phyloP scores from a whole-genome alignment of 352 stramenopile species.

The Globisporangium uncinulatum region DNA sequence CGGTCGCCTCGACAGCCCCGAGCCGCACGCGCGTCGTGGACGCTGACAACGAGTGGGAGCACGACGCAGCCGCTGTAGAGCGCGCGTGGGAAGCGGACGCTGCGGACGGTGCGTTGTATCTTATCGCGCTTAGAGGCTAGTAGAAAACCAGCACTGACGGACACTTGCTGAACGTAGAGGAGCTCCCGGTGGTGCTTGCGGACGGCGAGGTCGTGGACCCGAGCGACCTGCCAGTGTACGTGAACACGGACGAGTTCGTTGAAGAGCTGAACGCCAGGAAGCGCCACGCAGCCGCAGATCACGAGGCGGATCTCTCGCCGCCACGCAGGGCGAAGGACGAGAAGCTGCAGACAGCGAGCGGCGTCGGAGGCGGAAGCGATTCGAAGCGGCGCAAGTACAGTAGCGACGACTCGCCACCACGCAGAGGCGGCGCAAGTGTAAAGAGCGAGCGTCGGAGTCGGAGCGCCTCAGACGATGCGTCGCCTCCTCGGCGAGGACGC shows the following conservation, averaged over 20 bases:
- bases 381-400: slow-evolving; percentile 4
- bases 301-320: slow-evolving; percentile 43
- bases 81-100: slow-evolving; percentile 58
- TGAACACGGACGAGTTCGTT: slow-evolving; percentile 63
- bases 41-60: slow-evolving; percentile 49
- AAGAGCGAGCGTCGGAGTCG: neutral
- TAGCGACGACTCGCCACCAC: slow-evolving; percentile 18
- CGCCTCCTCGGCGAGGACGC: slow-evolving; percentile 20
- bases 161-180: slow-evolving; percentile 12
- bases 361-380: neutral
- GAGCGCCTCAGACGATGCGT: slow-evolving; percentile 8
- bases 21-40: slow-evolving; percentile 48
- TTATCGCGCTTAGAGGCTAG: neutral
- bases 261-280: slow-evolving; percentile 36
- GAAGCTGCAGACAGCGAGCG: neutral
- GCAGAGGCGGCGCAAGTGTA: neutral
- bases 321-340: slow-evolving; percentile 23
- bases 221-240: slow-evolving; percentile 64
- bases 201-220: slow-evolving; percentile 47
- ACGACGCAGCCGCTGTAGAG: slow-evolving; percentile 43
- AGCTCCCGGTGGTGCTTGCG: slow-evolving; percentile 34
- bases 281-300: neutral
- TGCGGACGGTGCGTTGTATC: slow-evolving; percentile 27
- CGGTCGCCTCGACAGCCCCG: slow-evolving; percentile 1
- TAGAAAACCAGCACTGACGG: neutral